These are phyloP conservation scores for Yarrowia sp. DNA, from an alignment of 805 yeast species.

Conservation along the genomic window DNA sequence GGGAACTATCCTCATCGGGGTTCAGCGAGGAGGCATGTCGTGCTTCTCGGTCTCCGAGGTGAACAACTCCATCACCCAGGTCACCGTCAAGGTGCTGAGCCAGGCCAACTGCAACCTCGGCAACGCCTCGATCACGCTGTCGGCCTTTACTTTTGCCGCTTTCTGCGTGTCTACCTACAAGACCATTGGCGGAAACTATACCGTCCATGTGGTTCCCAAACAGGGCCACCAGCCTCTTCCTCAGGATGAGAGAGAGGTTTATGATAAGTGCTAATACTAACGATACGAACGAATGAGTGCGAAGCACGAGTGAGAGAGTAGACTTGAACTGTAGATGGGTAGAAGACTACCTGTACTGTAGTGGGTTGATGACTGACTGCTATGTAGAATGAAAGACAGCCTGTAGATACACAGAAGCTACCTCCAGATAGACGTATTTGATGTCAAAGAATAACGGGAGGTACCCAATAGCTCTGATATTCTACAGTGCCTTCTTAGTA, in stretches of 20 bases:
- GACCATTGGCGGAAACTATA: background rate
- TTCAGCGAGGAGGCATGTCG: constrained; percentile 19
- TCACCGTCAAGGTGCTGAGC: constrained; percentile 1
- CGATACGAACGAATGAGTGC: background rate
- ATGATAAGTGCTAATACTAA: constrained; percentile 15
- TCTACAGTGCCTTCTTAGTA: too few species aligned
- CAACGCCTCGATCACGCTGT: constrained; percentile 1
- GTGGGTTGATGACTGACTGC: too few species aligned
- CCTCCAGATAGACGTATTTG: too few species aligned
- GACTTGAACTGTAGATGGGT: too few species aligned
- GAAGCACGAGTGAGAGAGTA: too few species aligned
- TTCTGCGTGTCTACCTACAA: background rate
- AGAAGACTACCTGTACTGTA: too few species aligned
- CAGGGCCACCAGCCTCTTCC: background rate
- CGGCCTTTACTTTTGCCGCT: constrained; percentile 10
- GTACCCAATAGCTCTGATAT: too few species aligned
- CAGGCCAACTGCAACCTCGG: constrained; percentile 14
- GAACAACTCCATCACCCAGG: background rate
- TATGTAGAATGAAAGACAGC: too few species aligned
- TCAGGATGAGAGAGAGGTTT: background rate
- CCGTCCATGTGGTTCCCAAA: background rate
- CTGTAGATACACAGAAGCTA: too few species aligned
- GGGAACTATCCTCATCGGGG: constrained; percentile 3
- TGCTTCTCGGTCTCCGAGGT: constrained; percentile 8
- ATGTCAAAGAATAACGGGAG: too few species aligned